Percentiles rank a stretch among this genome's conserved stretches.
phyloP scores from a whole-genome alignment of 2,329 filamentous ascomycete genomes.

The Pseudogymnoascus sp. region DNA sequence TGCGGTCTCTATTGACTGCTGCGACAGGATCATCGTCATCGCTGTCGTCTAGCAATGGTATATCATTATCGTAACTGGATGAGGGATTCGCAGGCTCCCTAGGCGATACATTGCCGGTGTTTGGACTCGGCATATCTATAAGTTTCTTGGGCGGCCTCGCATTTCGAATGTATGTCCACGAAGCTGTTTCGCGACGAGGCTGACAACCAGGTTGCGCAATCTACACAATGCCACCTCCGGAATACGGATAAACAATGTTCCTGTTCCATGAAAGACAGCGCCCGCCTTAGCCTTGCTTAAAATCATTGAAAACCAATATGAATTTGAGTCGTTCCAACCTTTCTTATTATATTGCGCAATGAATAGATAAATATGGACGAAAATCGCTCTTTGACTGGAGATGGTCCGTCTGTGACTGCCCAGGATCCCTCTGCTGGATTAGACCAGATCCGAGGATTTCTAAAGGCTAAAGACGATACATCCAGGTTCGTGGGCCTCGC shows the following conservation, averaged over 20 bases:
- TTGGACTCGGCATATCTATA: slow-evolving; percentile 28
- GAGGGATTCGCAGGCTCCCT: slow-evolving; percentile 19
- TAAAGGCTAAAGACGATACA: slow-evolving; percentile 56
- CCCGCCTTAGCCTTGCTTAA: background rate
- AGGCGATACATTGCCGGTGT: slow-evolving; percentile 19
- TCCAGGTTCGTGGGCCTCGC: slow-evolving; percentile 60
- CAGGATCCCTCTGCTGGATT: slow-evolving; percentile 25
- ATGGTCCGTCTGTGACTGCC: slow-evolving; percentile 5
- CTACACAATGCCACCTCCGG: background rate
- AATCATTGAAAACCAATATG: background rate
- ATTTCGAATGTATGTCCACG: slow-evolving; percentile 8
- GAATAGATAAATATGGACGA: background rate
- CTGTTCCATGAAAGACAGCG: background rate
- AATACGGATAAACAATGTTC: background rate
- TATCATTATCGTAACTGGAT: slow-evolving; percentile 14
- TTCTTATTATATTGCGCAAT: background rate
- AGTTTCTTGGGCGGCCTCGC: background rate
- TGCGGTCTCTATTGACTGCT: slow-evolving; percentile 22
- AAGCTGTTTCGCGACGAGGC: background rate
- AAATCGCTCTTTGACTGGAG: background rate
- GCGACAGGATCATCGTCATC: slow-evolving; percentile 30
- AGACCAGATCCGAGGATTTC: slow-evolving; percentile 45
- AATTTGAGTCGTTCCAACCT: background rate
- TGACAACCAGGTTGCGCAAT: slow-evolving; percentile 8
- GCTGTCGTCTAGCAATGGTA: slow-evolving; percentile 32